These are phyloP conservation scores for Oropetium thomaeum DNA, from an alignment of 176 grass and related monocot species.

Conservation along the genomic window DNA sequence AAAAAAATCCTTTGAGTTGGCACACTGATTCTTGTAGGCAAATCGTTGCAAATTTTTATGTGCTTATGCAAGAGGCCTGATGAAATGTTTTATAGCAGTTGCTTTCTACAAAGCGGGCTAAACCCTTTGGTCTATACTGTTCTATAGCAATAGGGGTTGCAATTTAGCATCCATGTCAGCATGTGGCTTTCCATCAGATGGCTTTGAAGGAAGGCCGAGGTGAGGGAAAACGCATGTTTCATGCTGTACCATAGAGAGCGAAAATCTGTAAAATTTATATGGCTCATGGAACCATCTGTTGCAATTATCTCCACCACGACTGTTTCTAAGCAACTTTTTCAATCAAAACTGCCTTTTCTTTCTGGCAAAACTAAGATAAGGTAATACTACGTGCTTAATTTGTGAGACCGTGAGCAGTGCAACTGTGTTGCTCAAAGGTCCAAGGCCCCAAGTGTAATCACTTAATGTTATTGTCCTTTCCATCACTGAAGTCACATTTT, in stretches of 20 bases:
- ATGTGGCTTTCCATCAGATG: neutral
- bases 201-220: neutral
- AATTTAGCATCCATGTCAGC: neutral
- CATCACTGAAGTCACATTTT: neutral
- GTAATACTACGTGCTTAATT: neutral
- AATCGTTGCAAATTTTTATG: too few relatives aligned
- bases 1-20: neutral
- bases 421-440: neutral
- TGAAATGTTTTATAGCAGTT: too few relatives aligned
- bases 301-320: neutral
- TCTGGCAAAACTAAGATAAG: constrained; percentile 1
- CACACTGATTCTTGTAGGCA: too few relatives aligned
- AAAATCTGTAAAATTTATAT: neutral
- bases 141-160: neutral
- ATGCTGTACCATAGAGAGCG: neutral
- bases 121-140: too few relatives aligned
- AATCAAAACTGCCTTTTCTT: neutral
- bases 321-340: neutral
- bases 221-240: neutral
- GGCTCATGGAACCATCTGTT: neutral
- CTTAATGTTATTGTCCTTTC: neutral
- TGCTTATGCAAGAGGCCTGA: too few relatives aligned
- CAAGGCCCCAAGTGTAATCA: neutral
- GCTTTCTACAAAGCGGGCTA: too few relatives aligned
- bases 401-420: neutral